phyloP scores from a whole-genome alignment of 2,329 filamentous ascomycete genomes.

The Penicillium sp. region DNA sequence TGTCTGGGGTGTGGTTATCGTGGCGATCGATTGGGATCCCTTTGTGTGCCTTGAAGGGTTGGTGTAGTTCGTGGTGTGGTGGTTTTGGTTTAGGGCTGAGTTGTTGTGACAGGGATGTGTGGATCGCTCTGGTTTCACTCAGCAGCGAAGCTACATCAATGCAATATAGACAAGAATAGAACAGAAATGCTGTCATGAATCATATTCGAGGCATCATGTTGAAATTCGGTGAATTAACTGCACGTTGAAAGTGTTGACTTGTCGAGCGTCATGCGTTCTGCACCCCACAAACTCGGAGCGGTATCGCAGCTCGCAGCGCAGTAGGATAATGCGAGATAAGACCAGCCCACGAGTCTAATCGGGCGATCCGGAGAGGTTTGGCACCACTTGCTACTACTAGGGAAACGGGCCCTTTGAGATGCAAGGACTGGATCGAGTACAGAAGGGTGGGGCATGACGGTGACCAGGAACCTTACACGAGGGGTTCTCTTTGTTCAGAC shows the following conservation, averaged over 20 bases:
- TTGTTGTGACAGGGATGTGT: background rate
- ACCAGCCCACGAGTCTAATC: slow-evolving; percentile 12
- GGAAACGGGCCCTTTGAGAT: slow-evolving; percentile 6
- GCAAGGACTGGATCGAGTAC: slow-evolving; percentile 13
- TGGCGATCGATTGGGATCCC: background rate
- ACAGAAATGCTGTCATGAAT: background rate
- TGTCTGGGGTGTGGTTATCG: background rate
- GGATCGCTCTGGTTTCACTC: background rate
- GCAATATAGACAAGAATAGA: background rate
- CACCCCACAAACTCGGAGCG: slow-evolving; percentile 11
- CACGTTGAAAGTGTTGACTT: slow-evolving; percentile 1
- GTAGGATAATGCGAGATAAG: slow-evolving; percentile 20
- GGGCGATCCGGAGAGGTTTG: background rate
- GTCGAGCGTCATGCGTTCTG: slow-evolving; percentile 9
- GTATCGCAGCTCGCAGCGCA: slow-evolving; percentile 3
- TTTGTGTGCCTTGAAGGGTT: slow-evolving; percentile 1
- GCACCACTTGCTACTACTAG: background rate
- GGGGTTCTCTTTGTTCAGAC: background rate
- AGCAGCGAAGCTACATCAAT: background rate
- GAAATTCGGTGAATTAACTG: background rate
- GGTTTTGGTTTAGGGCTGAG: background rate
- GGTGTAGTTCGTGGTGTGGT: background rate
- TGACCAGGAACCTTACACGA: background rate
- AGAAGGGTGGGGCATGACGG: background rate
- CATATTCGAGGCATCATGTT: background rate